Conservation (phyloP, 768 basidiomycete species). For the Kwoniella botswanensis region DNA sequence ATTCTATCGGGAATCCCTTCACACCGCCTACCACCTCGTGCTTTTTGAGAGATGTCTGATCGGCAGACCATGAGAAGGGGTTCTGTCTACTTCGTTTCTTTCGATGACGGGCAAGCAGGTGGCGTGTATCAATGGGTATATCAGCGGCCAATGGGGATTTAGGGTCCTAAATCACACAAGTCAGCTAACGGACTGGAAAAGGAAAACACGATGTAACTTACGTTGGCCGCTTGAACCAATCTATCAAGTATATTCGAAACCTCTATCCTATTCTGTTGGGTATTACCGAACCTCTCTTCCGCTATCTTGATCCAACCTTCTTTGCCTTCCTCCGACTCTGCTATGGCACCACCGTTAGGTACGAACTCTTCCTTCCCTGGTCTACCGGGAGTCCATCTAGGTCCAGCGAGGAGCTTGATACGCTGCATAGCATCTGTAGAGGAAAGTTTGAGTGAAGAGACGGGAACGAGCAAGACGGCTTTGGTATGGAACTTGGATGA, state of each 20-base stretch:
- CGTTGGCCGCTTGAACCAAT: constrained; percentile 81
- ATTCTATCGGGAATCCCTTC: constrained; percentile 81
- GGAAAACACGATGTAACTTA: constrained; percentile 60
- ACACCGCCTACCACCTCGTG: constrained; percentile 64
- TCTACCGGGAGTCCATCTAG: constrained; percentile 74
- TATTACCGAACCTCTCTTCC: constrained; percentile 81
- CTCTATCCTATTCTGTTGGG: constrained; percentile 91
- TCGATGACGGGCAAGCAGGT: constrained; percentile 71
- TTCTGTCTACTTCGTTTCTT: constrained; percentile 66
- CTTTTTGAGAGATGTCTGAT: constrained; percentile 64
- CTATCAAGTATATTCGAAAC: constrained; percentile 82
- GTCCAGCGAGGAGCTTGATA: constrained; percentile 84
- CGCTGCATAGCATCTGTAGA: constrained; percentile 74
- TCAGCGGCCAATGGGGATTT: constrained; percentile 52
- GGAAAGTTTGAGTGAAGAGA: constrained; percentile 73
- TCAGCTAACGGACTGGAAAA: background rate
- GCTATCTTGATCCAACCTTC: constrained; percentile 89
- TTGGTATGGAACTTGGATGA: constrained; percentile 73
- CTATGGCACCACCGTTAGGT: constrained; percentile 1
- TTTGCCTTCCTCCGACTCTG: constrained; percentile 42
- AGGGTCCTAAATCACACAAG: constrained; percentile 27
- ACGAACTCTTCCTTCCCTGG: constrained; percentile 33
- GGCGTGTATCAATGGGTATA: constrained; percentile 80
- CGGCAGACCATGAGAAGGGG: constrained; percentile 22
- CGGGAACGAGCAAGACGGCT: constrained; percentile 73